Percentiles rank a stretch among this genome's conserved stretches.
Conservation (phyloP, 192 early-diverging fungal species). For the Cetraspora pellucida region DNA sequence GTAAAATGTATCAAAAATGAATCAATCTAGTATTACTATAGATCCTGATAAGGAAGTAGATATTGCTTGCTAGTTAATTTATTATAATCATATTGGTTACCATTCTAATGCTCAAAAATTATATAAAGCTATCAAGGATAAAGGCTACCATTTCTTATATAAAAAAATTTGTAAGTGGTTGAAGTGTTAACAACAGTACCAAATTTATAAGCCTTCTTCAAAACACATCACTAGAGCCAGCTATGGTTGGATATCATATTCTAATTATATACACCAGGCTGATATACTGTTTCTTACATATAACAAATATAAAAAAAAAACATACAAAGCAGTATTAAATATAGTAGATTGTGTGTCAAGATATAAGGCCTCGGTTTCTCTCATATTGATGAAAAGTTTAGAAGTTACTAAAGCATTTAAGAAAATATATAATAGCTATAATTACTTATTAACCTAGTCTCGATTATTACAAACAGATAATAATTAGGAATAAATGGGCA, state of each 20-base stretch:
- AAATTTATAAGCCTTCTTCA: neutral
- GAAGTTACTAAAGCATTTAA: neutral
- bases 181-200: neutral
- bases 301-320: conserved; percentile 1
- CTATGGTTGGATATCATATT: neutral
- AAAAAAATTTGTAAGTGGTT: conserved; percentile 1
- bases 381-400: neutral
- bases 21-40: too few species aligned
- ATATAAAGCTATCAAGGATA: neutral
- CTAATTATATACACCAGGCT: neutral
- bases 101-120: neutral
- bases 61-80: too few species aligned
- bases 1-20: too few species aligned
- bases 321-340: neutral
- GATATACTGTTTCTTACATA: neutral
- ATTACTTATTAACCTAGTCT: too few species aligned
- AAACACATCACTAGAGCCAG: neutral
- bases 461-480: too few species aligned
- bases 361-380: neutral
- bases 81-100: neutral
- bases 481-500: too few species aligned
- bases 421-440: neutral
- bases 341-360: neutral
- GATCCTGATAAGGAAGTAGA: too few species aligned
- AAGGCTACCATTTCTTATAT: neutral